Conservation (phyloP, 805 yeast species). For the Nakazawaea holstii region DNA sequence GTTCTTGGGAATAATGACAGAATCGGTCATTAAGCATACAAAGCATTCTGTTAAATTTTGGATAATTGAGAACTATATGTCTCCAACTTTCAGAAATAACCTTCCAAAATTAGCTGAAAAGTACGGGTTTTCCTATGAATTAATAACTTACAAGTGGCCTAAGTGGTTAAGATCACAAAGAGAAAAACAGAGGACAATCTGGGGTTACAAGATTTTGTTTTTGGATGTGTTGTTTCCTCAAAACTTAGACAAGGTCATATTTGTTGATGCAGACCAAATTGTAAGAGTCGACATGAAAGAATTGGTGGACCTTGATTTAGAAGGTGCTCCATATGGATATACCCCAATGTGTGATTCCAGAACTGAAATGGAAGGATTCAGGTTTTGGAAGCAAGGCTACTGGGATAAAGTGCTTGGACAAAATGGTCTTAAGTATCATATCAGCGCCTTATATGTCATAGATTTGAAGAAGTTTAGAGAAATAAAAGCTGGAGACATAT, state of each 20-base stretch:
- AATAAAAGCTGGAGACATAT: constrained; percentile 67
- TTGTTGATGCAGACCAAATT: constrained; percentile 83
- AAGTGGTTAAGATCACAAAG: constrained; percentile 76
- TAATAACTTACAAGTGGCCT: constrained; percentile 92
- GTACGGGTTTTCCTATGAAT: constrained; percentile 64
- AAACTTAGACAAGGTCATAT: constrained; percentile 66
- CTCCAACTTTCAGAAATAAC: constrained; percentile 58
- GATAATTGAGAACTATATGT: constrained; percentile 78
- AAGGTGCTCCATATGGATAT: constrained; percentile 83
- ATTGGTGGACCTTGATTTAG: constrained; percentile 58
- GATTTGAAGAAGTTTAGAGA: constrained; percentile 66
- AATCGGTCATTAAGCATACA: constrained; percentile 65
- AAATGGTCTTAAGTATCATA: constrained; percentile 62
- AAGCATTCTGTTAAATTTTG: constrained; percentile 71
- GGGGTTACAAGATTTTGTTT: constrained; percentile 87
- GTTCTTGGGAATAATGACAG: constrained; percentile 71
- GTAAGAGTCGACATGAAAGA: constrained; percentile 72
- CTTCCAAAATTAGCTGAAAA: constrained; percentile 54
- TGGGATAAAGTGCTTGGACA: constrained; percentile 65
- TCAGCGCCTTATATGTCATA: constrained; percentile 79
- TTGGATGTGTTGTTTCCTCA: constrained; percentile 85
- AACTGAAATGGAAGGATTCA: constrained; percentile 71
- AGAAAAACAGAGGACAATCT: constrained; percentile 71
- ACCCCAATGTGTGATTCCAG: constrained; percentile 85
- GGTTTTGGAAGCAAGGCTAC: constrained; percentile 93